A percentile compares a stretch with the other conserved stretches of the same genome.
These are phyloP conservation scores for Zanthoxylum bungeanum DNA, from an alignment of 345 rosid species.

Conservation along the genomic window DNA sequence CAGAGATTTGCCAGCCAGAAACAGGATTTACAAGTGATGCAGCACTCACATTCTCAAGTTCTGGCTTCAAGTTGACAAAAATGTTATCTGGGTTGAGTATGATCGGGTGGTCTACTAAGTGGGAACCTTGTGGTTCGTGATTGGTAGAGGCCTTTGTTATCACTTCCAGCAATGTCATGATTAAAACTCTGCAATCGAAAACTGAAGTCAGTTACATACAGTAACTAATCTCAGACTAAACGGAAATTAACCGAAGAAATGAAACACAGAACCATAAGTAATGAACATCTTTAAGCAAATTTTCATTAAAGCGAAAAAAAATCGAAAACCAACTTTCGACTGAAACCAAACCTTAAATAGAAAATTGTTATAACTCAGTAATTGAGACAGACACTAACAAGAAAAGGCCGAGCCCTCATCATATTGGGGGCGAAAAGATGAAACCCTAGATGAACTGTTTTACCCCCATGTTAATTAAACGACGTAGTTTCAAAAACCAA, in stretches of 20 bases:
- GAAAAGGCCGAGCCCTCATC: neutral
- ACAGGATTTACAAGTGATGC: conserved; percentile 51
- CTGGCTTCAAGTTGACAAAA: conserved; percentile 59
- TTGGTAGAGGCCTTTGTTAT: conserved; percentile 50
- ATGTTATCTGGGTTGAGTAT: conserved; percentile 48
- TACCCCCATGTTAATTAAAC: neutral
- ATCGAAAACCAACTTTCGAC: too few species aligned
- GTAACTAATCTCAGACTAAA: neutral
- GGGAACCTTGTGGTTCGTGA: conserved; percentile 23
- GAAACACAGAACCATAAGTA: neutral
- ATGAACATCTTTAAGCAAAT: neutral
- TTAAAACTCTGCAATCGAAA: conserved; percentile 8
- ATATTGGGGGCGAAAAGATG: neutral
- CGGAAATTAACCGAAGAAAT: neutral
- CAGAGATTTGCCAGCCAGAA: conserved; percentile 56
- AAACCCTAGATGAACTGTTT: neutral
- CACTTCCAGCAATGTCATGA: conserved; percentile 68
- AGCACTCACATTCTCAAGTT: conserved; percentile 40
- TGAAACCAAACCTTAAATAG: neutral
- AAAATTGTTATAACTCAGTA: neutral
- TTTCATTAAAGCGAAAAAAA: neutral
- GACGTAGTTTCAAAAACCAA: neutral
- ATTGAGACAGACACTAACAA: neutral
- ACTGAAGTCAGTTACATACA: conserved; percentile 21
- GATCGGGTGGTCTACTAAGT: conserved; percentile 54